Base-by-base conservation (phyloP, 108 stramenopile genomes). In the Nannochloropsis gaditana region DNA sequence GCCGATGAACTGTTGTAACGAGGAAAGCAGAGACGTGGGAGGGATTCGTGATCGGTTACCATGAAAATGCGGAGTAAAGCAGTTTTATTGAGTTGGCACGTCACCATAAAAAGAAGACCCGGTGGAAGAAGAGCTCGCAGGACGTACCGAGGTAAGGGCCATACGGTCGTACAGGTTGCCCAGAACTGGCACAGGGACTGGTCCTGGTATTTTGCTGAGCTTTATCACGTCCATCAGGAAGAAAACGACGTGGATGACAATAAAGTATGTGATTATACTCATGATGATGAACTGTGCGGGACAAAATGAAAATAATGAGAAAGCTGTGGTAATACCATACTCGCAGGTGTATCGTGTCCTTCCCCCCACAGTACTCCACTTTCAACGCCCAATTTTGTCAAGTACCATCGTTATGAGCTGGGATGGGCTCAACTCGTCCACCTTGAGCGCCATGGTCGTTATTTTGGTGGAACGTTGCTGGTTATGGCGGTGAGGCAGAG, bases 201-300 rank as follows among this genome's bases (percentile, higher is more conserved):
- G 59, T 4, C 59, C 59, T n/a, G 59, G 59, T 4, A 73, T 73
- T n/a, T 73, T 73, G 59, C 59, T 73, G 59, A 73, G 59, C 59
- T 73, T 73, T 15, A 73, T 73, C 59, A 73, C 59, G n/a, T 73
- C 59, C 59, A 73, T 73, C 59, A 73, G 59, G 59, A 73, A 73
- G n/a, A 73, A 73, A n/a, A 73, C n/a, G 4, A 73, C n/a, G 59
- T 73, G 59, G 19, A 73, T n/a, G 19, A 73, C 59, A 15, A 73
- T n/a, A 6, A 73, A 73, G 59, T 73, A 73, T 15, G 19, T n/a
- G 59, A 15, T n/a, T n/a, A 73, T 73, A n/a, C 15, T n/a, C 59
- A n/a, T 73, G 59, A 73, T 73, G 59, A 73, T 4, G 59, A 73
- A 73, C 59, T 73, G n/a, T 15, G 59, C 15, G 8, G 59, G 59